Base-by-base conservation (phyloP, 2,329 filamentous ascomycete genomes). In the Zelopaecilomyces penicillatus region DNA sequence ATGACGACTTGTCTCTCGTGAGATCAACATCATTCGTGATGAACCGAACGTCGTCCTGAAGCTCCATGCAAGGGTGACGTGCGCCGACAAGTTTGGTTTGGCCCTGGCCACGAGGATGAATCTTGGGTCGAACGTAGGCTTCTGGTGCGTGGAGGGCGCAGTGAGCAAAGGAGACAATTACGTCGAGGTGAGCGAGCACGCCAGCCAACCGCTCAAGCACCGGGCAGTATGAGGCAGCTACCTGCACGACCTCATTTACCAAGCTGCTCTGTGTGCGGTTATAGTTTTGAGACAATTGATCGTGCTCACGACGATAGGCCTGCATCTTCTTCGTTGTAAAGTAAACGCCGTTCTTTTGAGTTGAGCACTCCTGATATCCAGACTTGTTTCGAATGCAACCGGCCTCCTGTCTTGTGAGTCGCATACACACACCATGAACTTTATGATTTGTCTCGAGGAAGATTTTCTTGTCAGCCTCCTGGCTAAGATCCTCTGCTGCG, bases 301-400 rank as follows among this genome's bases (percentile, higher is more conserved):
- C 91, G 54, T 95, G 89, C 57, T 98, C 91, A 43, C 91, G 80
- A 30, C 93, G 84, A 56, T 90, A 78, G 28, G 81, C 76, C 58
- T 89, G 84, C 55, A 98, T 73, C 30, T 76, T 81, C 43, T 80
- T 82, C 4, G 93, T 98, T 1, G 93, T 97, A 65, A 98, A 98
- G 69, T 93, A 98, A 44, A 97, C 93, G 37, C 93, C 93, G 62
- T 96, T 98, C 75, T 98, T 98, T 67, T 97, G 93, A 0, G 94
- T 98, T 0, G 90, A 95, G 63, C 89, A 95, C 65, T 98, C 93
- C 57, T 91, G 85, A 57, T 97, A 98, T 41, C 82, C 75, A 47
- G 80, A 82, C 60, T 93, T 95, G 65, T 94, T 94, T 49, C 93
- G 84, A 55, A 98, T 98, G 57, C 87, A 94, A 11, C 85, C 83